Conservation (phyloP, 768 basidiomycete species). For the Tephrocybe sp. region DNA sequence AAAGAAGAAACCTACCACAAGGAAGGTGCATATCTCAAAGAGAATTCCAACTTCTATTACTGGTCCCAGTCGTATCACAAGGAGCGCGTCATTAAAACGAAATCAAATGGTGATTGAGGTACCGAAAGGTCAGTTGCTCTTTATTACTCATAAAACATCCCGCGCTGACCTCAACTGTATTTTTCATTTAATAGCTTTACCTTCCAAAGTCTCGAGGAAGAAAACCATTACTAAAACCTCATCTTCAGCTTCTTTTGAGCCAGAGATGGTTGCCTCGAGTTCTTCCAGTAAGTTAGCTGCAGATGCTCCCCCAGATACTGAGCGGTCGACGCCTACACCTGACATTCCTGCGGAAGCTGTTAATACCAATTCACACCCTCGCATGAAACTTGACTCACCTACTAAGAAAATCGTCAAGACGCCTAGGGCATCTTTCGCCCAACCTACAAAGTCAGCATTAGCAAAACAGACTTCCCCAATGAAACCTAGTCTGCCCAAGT, state of each 20-base stretch:
- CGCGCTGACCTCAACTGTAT: neutral
- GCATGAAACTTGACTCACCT: conserved; percentile 31
- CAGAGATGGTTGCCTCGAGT: neutral
- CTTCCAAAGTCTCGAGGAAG: conserved; percentile 1
- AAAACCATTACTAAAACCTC: neutral
- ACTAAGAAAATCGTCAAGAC: conserved; percentile 8
- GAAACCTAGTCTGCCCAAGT: conserved; percentile 16
- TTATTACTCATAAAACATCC: neutral
- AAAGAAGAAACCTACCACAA: conserved; percentile 6
- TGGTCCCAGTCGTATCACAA: conserved; percentile 29
- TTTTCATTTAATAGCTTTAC: conserved; percentile 3
- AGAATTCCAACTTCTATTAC: conserved; percentile 21
- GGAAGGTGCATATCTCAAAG: conserved; percentile 19
- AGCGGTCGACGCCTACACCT: conserved; percentile 13
- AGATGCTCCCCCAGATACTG: conserved; percentile 9
- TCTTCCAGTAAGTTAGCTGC: neutral
- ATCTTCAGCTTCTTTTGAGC: neutral
- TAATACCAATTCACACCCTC: conserved; percentile 21
- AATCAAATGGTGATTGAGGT: conserved; percentile 16
- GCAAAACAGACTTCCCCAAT: conserved; percentile 17
- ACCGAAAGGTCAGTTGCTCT: conserved; percentile 8
- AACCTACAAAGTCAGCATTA: conserved; percentile 18
- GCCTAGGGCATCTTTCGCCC: conserved; percentile 10
- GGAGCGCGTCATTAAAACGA: conserved; percentile 30
- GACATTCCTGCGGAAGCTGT: conserved; percentile 11